phyloP scores from a whole-genome alignment of 139 green algal species.

The Raphidocelis subcapitata region DNA sequence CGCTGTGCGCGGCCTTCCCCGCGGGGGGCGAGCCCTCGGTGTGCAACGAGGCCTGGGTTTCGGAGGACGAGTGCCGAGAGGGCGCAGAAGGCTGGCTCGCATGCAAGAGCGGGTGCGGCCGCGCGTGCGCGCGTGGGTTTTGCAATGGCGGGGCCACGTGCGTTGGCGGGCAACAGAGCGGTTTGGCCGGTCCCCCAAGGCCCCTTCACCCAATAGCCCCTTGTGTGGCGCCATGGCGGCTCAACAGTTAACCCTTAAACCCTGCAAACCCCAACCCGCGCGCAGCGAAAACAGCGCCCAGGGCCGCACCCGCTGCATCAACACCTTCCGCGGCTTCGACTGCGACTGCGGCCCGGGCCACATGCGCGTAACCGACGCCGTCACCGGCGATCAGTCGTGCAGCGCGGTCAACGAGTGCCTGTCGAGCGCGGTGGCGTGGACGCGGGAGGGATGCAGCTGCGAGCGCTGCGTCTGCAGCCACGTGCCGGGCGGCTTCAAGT shows the following conservation, averaged over 20 bases:
- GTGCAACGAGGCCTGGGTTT: slow-evolving; percentile 64
- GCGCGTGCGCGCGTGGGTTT: too few species aligned
- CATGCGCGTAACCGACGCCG: slow-evolving; percentile 18
- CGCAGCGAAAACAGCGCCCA: slow-evolving; percentile 34
- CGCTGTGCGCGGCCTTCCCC: slow-evolving; percentile 85
- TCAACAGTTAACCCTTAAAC: too few species aligned
- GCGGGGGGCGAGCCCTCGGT: slow-evolving; percentile 58
- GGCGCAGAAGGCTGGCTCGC: slow-evolving; percentile 54
- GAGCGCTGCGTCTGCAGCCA: slow-evolving; percentile 78
- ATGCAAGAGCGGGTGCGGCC: slow-evolving; percentile 62
- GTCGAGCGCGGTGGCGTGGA: slow-evolving; percentile 6
- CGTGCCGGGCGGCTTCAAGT: slow-evolving; percentile 67
- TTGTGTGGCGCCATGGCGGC: too few species aligned
- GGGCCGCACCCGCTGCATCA: slow-evolving; percentile 67
- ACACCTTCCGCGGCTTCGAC: slow-evolving; percentile 77
- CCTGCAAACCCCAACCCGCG: too few species aligned
- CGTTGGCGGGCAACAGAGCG: too few species aligned
- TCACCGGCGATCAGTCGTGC: slow-evolving; percentile 51
- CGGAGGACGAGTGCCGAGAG: slow-evolving; percentile 66
- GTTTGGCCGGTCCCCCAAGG: too few species aligned
- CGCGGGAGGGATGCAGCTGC: slow-evolving; percentile 63
- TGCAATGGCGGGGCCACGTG: too few species aligned
- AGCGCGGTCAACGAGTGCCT: slow-evolving; percentile 78
- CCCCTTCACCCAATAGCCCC: too few species aligned
- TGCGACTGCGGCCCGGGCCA: slow-evolving; percentile 78